Base-by-base conservation (phyloP, 192 early-diverging fungal genomes). In the Funneliformis mosseae region DNA sequence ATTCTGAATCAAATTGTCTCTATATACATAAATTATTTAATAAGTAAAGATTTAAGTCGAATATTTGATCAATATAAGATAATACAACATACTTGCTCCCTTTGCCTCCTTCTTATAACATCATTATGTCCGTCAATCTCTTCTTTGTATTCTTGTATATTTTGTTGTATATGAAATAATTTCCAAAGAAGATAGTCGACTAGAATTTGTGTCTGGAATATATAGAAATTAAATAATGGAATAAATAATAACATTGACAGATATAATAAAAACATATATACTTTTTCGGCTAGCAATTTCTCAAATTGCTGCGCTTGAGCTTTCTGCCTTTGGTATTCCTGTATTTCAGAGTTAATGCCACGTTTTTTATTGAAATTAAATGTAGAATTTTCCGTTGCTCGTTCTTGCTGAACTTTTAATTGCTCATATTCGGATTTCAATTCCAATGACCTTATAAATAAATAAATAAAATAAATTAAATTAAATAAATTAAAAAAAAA, bases 341-440 rank as follows among this genome's bases (percentile, higher is more conserved):
- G 97, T 80, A 98, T 94, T 80, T 99, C 97, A 1, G 92, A 88
- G 28, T 89, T 93, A 18, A 99, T 93, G 3, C 92, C 94, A 61
- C 95, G 91, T 82, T 96, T 97, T 79, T 94, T 95, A 81, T 95
- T 96, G 83, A 97, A 96, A 43, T 94, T 96, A 81, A 95, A 91
- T 5, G 94, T 91, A 21, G 94, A 95, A 63, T 91, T 92, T 82
- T 98, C 97, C 5, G 94, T 93, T 5, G 96, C 95, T 18, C 90
- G 88, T 59, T 99, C 97, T 81, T 95, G 94, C 39, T 89, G 85
- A 25, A 83, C 83, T 83, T 98, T 96, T 33, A 98, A 88, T 79
- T 89, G 84, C 66, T 96, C 94, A 78, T 99, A 98, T 81, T 97
- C 94, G 8, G 87, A 83, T 82, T 96, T 97, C 43, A 95, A 90